Evolutionary conservation across 805 yeast genomes (phyloP), one percentile per base, ranked within the genome.

Genomic region (Saturnispora halmiae): DNA sequence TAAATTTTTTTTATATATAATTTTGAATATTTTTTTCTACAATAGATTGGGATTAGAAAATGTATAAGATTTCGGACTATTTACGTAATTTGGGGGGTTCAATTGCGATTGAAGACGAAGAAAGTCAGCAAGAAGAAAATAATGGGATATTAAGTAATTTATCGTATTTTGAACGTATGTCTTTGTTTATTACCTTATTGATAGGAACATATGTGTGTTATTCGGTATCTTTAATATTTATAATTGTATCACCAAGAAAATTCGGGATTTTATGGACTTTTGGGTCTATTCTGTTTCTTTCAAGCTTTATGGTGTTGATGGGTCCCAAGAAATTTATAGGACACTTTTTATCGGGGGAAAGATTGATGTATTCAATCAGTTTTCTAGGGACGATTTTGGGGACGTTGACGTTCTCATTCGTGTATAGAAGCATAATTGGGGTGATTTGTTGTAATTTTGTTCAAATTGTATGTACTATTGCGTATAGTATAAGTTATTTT

Each of bases 401-500:
- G 35, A 88, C 96, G 0, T 65, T 88, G 31, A 72, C 80, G 48
- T 79, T 79, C 53, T 74, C 90, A 20, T 69, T 84, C 5, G 64
- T 77, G 21, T 56, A 74, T 51, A 78, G 75, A 49, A 72, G 79
- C 40, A 73, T 87, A 1, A 47, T 90, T 2, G 61, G 85, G 34
- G 83, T 95, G 0, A 62, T 88, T 2, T 52, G 84, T 8, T 75
- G 85, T 15, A 78, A 86, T 41, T 56, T 79, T 1, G 54, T 82
- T 4, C 95, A 88, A 57, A 60, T 84, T 13, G 58, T 88, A 35
- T 86, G 95, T 3, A 83, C 88, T 11, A 51, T 84, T 6, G 85
- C 84, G 67, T 88, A 88, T 56, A 77, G 86, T 0, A 70, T 88
- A 18, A 82, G 94, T 48, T 88, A 88, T 60, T 87, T 90, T 69